These are phyloP conservation scores for Schizonepeta tenuifolia DNA, from an alignment of 257 asterid species.

Conservation along the genomic window DNA sequence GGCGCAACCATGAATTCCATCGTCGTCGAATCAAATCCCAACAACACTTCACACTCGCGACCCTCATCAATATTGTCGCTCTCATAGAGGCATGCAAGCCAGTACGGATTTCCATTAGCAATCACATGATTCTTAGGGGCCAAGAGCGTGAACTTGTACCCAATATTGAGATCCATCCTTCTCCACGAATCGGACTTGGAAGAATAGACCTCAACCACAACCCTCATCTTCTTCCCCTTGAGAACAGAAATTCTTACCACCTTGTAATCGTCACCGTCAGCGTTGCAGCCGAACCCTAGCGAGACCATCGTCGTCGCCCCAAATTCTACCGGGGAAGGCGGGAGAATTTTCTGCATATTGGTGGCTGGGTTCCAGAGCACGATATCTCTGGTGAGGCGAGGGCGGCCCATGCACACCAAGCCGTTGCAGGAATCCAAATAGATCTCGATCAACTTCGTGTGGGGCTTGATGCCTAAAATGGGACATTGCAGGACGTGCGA, in stretches of 20 bases:
- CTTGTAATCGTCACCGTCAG: conserved; percentile 3
- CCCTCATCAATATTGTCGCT: no score
- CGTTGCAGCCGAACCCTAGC: conserved; percentile 21
- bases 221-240: background rate
- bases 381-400: background rate
- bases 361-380: conserved; percentile 31
- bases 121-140: no score
- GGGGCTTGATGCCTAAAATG: background rate
- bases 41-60: background rate
- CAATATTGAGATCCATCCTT: background rate
- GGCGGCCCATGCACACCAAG: background rate
- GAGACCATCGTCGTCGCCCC: background rate
- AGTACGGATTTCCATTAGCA: no score
- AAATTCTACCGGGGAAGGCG: background rate
- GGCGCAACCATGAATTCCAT: background rate
- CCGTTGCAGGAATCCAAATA: background rate
- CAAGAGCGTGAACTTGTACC: no score
- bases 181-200: conserved; percentile 21
- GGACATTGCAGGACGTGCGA: background rate
- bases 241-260: conserved; percentile 19
- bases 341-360: background rate
- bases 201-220: conserved; percentile 22
- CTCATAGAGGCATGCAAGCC: no score
- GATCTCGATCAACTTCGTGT: background rate
- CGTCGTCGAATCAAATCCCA: background rate